Evolutionary conservation across 2,329 filamentous ascomycete species (phyloP).

Genomic region (Talaromyces sp.): DNA sequence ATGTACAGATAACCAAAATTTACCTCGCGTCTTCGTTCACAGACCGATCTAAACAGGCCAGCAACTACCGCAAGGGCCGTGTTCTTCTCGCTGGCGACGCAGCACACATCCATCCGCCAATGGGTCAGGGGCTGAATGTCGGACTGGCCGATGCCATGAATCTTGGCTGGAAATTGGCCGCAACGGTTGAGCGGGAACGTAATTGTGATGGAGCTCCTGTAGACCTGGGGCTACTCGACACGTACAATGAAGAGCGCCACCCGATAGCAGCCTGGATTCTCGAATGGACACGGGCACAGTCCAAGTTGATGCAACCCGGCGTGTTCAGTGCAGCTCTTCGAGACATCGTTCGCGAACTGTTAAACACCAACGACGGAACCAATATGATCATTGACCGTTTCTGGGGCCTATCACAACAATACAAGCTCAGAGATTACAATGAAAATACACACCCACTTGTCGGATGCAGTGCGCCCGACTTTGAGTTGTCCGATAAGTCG

Average conservation of each 20-base stretch:
- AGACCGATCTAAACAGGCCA: background rate
- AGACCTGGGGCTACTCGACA: constrained; percentile 34
- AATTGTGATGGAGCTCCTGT: constrained; percentile 21
- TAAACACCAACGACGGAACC: constrained; percentile 8
- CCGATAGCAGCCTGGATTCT: constrained; percentile 26
- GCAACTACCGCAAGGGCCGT: constrained; percentile 37
- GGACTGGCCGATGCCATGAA: constrained; percentile 74
- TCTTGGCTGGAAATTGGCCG: constrained; percentile 51
- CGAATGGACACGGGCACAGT: constrained; percentile 35
- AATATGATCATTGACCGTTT: constrained; percentile 20
- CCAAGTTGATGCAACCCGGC: constrained; percentile 24
- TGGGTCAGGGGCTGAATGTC: constrained; percentile 91
- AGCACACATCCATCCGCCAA: constrained; percentile 88
- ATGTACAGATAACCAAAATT: background rate
- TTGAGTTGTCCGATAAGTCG: constrained; percentile 20
- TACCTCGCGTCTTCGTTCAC: background rate
- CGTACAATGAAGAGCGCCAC: constrained; percentile 44
- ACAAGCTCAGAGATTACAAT: constrained; percentile 25
- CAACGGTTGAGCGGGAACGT: constrained; percentile 37
- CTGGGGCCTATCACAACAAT: constrained; percentile 30
- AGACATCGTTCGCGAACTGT: background rate
- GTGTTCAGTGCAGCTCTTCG: constrained; percentile 18
- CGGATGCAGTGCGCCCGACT: constrained; percentile 32
- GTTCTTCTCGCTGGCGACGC: constrained; percentile 88
- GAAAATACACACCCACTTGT: constrained; percentile 33